Conservation (phyloP, 805 yeast genomes). For the Ogataea ganodermae region DNA sequence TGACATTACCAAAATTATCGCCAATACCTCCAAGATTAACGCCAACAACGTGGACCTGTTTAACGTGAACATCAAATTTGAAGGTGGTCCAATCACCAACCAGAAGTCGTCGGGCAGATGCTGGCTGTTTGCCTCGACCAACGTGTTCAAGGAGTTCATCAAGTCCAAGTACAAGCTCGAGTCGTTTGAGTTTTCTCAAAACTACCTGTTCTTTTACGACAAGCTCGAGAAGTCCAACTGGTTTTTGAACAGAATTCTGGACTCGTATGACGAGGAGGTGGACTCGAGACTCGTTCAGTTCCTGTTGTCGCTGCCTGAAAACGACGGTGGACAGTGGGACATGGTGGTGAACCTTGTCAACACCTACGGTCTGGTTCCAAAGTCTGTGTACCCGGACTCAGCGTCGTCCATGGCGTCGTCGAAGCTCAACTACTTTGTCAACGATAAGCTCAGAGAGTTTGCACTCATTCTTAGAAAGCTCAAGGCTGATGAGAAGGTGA, state of each 20-base stretch:
- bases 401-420: slow-evolving; percentile 56
- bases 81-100: slow-evolving; percentile 69
- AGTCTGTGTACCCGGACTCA: slow-evolving; percentile 71
- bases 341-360: slow-evolving; percentile 77
- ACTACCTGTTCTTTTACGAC: slow-evolving; percentile 80
- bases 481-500: slow-evolving; percentile 43
- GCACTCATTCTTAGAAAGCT: slow-evolving; percentile 66
- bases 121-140: slow-evolving; percentile 87
- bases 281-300: slow-evolving; percentile 74
- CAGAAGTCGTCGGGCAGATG: slow-evolving; percentile 82
- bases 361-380: slow-evolving; percentile 81
- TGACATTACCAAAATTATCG: slow-evolving; percentile 45
- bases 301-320: slow-evolving; percentile 63
- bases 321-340: slow-evolving; percentile 91
- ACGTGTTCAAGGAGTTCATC: slow-evolving; percentile 67
- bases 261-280: slow-evolving; percentile 63
- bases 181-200: slow-evolving; percentile 76
- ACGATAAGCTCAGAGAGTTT: slow-evolving; percentile 74
- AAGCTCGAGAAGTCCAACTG: slow-evolving; percentile 83
- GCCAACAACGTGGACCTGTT: slow-evolving; percentile 40
- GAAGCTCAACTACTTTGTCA: slow-evolving; percentile 61
- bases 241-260: slow-evolving; percentile 74
- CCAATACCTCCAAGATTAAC: slow-evolving; percentile 35
- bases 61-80: slow-evolving; percentile 46
- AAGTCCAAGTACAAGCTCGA: slow-evolving; percentile 64